Evolutionary conservation across 257 asterid genomes (phyloP), one percentile per base, ranked within the genome.

Genomic region (Schizonepeta tenuifolia): DNA sequence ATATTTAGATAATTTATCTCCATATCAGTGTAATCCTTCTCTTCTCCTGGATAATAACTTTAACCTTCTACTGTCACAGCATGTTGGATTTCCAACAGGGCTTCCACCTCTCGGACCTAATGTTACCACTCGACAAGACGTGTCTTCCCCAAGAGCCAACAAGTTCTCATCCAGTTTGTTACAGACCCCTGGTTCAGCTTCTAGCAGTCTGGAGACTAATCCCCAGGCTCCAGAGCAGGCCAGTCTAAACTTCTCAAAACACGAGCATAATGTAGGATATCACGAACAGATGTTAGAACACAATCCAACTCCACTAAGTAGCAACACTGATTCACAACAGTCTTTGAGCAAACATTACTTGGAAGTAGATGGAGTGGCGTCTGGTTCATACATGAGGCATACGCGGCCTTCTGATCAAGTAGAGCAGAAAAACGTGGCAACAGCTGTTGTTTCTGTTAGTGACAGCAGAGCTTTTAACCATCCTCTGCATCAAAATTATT

Each of bases 181-280:
- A 18, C 75, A 40, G 49, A 74, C 85, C 51, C 75, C 81, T 46
- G 85, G 79, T 79, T 83, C 86, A 54, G 75, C 75, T 17, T 74
- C 82, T 71, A 69, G 81, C 87, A 73, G 80, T 40, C 57, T 12
- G 17, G 82, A 78, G 46, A 64, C 69, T 46, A 60, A 78, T 24
- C 65, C 77, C 8, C 70, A 61, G 64, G 69, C 73, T 75, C 75
- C 74, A 26, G 83, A 72, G 75, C 85, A 10, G 57, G 73, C 67
- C 38, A 59, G 41, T 56, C 81, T 75, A 26, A 69, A 50, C 44
- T 64, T 50, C 20, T 79, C 58, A 35, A 74, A 66, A 71, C 61
- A 38, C 14, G 81, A 81, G 50, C 58, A 43, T 31, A 78, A 50
- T 62, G 59, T 54, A 71, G 79, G 72, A 43, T 69, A 33, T 57